These are phyloP conservation scores for Leucoagaricus sp. DNA, from an alignment of 1,284 basidiomycete species.

Conservation along the genomic window DNA sequence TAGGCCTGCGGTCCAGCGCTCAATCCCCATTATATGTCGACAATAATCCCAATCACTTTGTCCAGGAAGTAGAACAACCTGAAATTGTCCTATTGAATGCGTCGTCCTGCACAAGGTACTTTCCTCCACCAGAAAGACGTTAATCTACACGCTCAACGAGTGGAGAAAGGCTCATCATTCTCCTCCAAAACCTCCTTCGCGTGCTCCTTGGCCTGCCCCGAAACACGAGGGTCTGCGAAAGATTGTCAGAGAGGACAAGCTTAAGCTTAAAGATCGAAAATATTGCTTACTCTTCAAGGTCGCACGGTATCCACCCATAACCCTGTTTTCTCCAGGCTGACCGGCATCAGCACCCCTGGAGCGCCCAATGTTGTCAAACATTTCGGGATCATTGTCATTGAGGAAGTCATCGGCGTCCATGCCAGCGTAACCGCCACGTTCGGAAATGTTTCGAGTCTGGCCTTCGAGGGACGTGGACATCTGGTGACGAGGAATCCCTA, in stretches of 20 bases:
- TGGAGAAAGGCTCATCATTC: constrained; percentile 4
- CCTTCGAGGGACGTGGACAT: not conserved
- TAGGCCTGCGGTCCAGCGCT: too few relatives aligned
- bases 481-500: not conserved
- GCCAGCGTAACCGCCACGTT: not conserved
- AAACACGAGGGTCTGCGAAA: constrained; percentile 21
- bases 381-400: constrained; percentile 5
- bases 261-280: not conserved
- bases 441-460: not conserved
- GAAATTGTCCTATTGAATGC: not conserved
- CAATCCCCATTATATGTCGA: too few relatives aligned
- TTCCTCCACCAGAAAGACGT: too few relatives aligned
- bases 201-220: constrained; percentile 25
- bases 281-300: constrained; percentile 18
- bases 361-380: not conserved
- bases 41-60: too few relatives aligned
- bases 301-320: constrained; percentile 18
- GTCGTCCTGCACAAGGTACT: too few relatives aligned
- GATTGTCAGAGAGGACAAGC: not conserved
- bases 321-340: constrained; percentile 1
- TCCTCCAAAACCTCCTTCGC: constrained; percentile 21
- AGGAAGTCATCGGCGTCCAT: not conserved
- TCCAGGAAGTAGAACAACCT: too few relatives aligned
- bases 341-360: not conserved
- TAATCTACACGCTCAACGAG: constrained; percentile 9